Base-by-base conservation (phyloP, 208 protist genomes). In the Acanthamoeba lenticulata region DNA sequence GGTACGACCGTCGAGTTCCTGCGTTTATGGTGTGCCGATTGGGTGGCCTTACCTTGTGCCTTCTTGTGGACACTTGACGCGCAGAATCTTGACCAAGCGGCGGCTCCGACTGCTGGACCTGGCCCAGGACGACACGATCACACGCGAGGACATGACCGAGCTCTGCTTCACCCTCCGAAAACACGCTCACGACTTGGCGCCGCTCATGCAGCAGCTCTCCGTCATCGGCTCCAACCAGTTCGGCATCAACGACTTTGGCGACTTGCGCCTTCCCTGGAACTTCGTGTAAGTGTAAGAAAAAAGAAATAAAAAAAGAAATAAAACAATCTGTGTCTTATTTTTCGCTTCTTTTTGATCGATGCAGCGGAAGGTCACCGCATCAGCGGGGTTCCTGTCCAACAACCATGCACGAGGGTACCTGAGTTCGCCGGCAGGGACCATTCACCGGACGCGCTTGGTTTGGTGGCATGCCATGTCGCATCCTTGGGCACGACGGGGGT, bases 131-230 rank as follows among this genome's bases (percentile, higher is more conserved):
- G 79, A 88, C 38, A 88, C 24, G 27, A 88, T 88, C 24, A 34
- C 79, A 32, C 47, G 45, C 5, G 79, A 88, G 47, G 79, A 88
- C 45, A 88, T 88, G 79, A 88, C 79, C 45, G 79, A 88, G 47
- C 57, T 49, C 47, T 88, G 79, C 79, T 88, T 88, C 45, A 60
- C 44, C 45, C 36, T 88, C 32, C 79, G 79, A 21, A 49, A 60
- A 27, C 36, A 88, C 79, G 42, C 79, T 42, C 52, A 60, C 79
- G 79, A 88, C 29, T 42, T 88, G 24, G 79, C 79, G 7, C 79
- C 79, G 19, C 47, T 88, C 6, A 88, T 88, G 79, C 79, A 88
- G 21, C 67, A 34, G 67, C 67, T 79, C 9, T 79, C 67, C 24
- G 44, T 79, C 67, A 79, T 79, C 67, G 67, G 67, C 0, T 79